Evolutionary conservation across 306 rosid species (phyloP).

Genomic region (Acacia crassicarpa): DNA sequence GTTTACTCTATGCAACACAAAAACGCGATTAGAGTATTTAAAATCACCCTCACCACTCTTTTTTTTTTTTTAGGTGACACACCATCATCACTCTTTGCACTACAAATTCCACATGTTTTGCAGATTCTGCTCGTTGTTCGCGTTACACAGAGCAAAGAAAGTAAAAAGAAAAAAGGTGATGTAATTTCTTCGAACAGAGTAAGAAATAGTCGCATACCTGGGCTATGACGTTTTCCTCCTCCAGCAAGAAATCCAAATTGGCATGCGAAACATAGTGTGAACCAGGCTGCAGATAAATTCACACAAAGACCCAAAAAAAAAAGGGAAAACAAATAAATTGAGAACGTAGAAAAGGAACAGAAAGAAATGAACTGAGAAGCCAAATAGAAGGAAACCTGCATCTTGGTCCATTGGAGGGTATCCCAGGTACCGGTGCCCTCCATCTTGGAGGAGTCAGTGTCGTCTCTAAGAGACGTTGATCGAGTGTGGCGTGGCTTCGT

Average conservation of each 20-base stretch:
- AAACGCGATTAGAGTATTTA: neutral
- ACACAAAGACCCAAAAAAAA: neutral
- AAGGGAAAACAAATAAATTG: neutral
- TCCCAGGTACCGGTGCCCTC: slow-evolving; percentile 83
- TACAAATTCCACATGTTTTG: slow-evolving; percentile 23
- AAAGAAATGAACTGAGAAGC: neutral
- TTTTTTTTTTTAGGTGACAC: too few relatives aligned
- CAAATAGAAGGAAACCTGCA: slow-evolving; percentile 52
- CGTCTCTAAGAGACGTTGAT: slow-evolving; percentile 63
- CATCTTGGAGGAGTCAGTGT: slow-evolving; percentile 64
- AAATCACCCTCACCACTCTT: neutral
- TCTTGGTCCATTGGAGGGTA: slow-evolving; percentile 84
- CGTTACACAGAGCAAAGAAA: neutral
- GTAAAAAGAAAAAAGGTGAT: neutral
- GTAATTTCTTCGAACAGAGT: neutral
- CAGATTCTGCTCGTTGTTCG: neutral
- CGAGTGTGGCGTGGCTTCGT: slow-evolving; percentile 50
- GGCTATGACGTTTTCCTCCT: slow-evolving; percentile 60
- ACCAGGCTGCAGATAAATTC: slow-evolving; percentile 56
- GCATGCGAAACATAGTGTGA: slow-evolving; percentile 49
- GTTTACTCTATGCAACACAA: neutral
- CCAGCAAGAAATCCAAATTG: slow-evolving; percentile 75
- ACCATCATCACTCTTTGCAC: slow-evolving; percentile 6
- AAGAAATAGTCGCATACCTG: slow-evolving; percentile 52
- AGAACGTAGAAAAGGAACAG: neutral